Conservation (phyloP, 371 early-diverging fungal genomes). For the Mucor saturninus region DNA sequence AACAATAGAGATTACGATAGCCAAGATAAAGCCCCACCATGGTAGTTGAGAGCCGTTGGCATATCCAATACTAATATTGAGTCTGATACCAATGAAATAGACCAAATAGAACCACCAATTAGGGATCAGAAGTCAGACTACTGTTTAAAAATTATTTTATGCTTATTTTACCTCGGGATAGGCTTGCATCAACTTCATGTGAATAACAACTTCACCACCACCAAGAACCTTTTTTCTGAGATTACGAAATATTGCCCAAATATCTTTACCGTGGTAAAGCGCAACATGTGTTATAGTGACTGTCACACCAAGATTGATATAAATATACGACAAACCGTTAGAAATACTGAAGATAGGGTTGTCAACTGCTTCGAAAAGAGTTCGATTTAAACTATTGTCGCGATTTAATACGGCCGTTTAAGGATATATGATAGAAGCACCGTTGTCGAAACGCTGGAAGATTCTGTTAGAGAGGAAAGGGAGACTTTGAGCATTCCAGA, state of each 20-base stretch:
- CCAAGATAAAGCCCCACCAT: slow-evolving; percentile 78
- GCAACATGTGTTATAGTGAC: slow-evolving; percentile 56
- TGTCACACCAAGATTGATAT: slow-evolving; percentile 53
- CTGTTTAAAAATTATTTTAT: too few relatives aligned
- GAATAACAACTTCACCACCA: background rate
- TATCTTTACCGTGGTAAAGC: slow-evolving; percentile 49
- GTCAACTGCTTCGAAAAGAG: slow-evolving; percentile 42
- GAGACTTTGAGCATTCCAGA: slow-evolving; percentile 52
- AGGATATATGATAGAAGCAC: slow-evolving; percentile 38
- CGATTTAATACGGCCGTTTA: slow-evolving; percentile 41
- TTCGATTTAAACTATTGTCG: slow-evolving; percentile 45
- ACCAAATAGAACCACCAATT: slow-evolving; percentile 75
- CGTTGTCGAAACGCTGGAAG: slow-evolving; percentile 34
- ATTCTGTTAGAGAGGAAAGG: slow-evolving; percentile 50
- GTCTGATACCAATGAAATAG: slow-evolving; percentile 61
- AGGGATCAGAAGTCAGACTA: slow-evolving; percentile 35
- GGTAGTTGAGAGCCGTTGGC: slow-evolving; percentile 55
- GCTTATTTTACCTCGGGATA: slow-evolving; percentile 6
- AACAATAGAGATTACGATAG: slow-evolving; percentile 57
- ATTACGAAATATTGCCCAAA: background rate
- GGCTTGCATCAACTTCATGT: slow-evolving; percentile 7
- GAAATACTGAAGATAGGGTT: slow-evolving; percentile 35
- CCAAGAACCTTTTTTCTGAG: background rate
- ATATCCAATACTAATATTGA: slow-evolving; percentile 69
- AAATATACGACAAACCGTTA: slow-evolving; percentile 32